Evolutionary conservation across 352 stramenopile genomes (phyloP).

Genomic region (Pythium coloratum): DNA sequence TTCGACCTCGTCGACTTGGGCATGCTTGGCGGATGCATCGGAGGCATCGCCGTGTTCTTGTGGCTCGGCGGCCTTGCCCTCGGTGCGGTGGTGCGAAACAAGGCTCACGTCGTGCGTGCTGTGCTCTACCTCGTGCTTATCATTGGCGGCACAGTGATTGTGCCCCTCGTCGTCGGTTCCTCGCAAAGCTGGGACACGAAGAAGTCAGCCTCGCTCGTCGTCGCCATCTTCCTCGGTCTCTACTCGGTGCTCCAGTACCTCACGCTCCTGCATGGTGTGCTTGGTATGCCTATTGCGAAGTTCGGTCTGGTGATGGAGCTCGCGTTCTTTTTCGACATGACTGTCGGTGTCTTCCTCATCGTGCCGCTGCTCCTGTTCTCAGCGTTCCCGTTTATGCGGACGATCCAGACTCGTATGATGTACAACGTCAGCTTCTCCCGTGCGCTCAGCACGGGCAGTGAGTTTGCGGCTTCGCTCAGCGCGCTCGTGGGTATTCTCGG

Average conservation of each 20-base stretch:
- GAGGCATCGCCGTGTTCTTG: slow-evolving; percentile 55
- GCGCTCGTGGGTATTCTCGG: slow-evolving; percentile 69
- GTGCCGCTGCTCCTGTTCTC: slow-evolving; percentile 74
- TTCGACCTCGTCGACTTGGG: slow-evolving; percentile 71
- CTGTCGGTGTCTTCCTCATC: slow-evolving; percentile 75
- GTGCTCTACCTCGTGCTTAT: slow-evolving; percentile 76
- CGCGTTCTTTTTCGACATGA: slow-evolving; percentile 87
- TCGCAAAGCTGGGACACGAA: slow-evolving; percentile 59
- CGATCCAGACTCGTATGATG: slow-evolving; percentile 90
- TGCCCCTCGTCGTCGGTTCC: slow-evolving; percentile 61
- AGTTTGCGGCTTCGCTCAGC: slow-evolving; percentile 78
- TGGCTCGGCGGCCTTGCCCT: slow-evolving; percentile 65
- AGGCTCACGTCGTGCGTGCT: slow-evolving; percentile 47
- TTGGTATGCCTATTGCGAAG: slow-evolving; percentile 60
- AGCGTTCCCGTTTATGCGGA: slow-evolving; percentile 87
- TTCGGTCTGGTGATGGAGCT: slow-evolving; percentile 74
- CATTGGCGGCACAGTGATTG: slow-evolving; percentile 52
- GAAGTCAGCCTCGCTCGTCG: slow-evolving; percentile 69
- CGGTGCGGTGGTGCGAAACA: slow-evolving; percentile 59
- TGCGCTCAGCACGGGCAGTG: slow-evolving; percentile 77
- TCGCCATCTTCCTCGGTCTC: slow-evolving; percentile 73
- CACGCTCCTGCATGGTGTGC: slow-evolving; percentile 67
- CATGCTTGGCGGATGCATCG: slow-evolving; percentile 59
- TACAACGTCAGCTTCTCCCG: slow-evolving; percentile 89
- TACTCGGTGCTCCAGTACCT: slow-evolving; percentile 79